phyloP scores from a whole-genome alignment of 768 basidiomycete species.

The Peribolospora baueri region DNA sequence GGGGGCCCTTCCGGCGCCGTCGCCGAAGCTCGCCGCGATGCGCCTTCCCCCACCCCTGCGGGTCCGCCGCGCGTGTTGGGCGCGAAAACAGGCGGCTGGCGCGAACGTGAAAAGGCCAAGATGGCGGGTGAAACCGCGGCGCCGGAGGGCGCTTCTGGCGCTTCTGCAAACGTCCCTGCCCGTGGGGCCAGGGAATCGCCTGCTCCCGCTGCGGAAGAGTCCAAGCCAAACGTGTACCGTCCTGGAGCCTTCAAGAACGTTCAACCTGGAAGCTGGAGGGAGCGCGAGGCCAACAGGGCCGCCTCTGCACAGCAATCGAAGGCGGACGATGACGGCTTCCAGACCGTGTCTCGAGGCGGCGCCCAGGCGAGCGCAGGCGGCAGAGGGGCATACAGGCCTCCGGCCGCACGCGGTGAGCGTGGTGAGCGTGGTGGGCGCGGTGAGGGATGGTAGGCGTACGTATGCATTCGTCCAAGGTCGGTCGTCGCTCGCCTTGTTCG shows the following conservation, averaged over 20 bases:
- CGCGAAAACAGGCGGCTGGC: not conserved
- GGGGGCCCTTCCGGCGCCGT: not conserved
- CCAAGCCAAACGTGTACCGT: not conserved
- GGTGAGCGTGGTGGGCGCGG: not conserved
- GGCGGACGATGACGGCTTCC: slow-evolving; percentile 1
- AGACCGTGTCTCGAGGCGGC: not conserved
- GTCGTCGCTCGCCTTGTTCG: not conserved
- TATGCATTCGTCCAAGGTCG: not conserved
- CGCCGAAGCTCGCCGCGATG: not conserved
- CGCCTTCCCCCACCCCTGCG: not conserved
- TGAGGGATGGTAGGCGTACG: not conserved
- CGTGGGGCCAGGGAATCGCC: not conserved
- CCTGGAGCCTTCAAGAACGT: not conserved
- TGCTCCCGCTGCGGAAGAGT: not conserved
- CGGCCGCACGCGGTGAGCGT: not conserved
- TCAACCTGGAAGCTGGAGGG: not conserved
- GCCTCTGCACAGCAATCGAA: not conserved
- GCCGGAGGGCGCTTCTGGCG: not conserved
- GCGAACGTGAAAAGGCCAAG: not conserved
- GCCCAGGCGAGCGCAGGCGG: not conserved
- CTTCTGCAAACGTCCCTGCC: not conserved
- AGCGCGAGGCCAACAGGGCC: not conserved
- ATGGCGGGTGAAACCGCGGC: not conserved
- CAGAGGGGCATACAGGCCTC: slow-evolving; percentile 1
- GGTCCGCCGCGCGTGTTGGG: not conserved